Base-by-base conservation (phyloP, 2,329 filamentous ascomycete species). In the Ceratocystis albifundus region DNA sequence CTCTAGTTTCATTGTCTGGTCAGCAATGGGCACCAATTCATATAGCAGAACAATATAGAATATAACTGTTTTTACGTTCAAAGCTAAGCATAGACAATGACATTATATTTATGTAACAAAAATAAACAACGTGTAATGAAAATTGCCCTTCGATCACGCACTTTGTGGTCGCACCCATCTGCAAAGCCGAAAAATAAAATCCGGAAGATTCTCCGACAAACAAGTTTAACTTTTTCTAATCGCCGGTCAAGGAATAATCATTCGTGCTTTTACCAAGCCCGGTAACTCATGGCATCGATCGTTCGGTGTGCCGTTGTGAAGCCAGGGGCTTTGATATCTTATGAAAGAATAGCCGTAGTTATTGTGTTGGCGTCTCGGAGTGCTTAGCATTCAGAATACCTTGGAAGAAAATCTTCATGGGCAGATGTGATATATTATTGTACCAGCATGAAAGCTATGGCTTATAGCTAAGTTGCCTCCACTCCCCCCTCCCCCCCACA, bases 1-100 rank as follows among this genome's bases (percentile, higher is more conserved):
- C 30, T 8, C 1, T 7, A 32, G 30, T 32, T 1, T 32, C 5
- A 0, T 5, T 32, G 6, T 1, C 30, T 6, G 0, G 6, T 1
- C 4, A 6, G 1, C 30, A 6, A 7, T 32, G 30, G 30, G 6
- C 6, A 32, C 6, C 30, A 7, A 7, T 48, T 48, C 7, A 50
- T 7, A 10, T 48, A 4, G 17, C 45, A 17, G 0, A 20, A 20
- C 17, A 12, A 41, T 10, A 41, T 8, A 12, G 12, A 1, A 36
- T 36, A 3, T 41, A 41, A 41, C 3, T 12, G 10, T 41, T 41
- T 41, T 41, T 4, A 41, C 12, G 36, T 8, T 12, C 36, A 41
- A 41, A 41, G 12, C 36, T 10, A 41, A 41, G 46, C 46, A 50
- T 20, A 3, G 46, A 20, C 46, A n/a, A 20, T n/a, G 3, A 7